Evolutionary conservation across 371 early-diverging fungal genomes (phyloP).

Genomic region (Lichtheimia ornata): DNA sequence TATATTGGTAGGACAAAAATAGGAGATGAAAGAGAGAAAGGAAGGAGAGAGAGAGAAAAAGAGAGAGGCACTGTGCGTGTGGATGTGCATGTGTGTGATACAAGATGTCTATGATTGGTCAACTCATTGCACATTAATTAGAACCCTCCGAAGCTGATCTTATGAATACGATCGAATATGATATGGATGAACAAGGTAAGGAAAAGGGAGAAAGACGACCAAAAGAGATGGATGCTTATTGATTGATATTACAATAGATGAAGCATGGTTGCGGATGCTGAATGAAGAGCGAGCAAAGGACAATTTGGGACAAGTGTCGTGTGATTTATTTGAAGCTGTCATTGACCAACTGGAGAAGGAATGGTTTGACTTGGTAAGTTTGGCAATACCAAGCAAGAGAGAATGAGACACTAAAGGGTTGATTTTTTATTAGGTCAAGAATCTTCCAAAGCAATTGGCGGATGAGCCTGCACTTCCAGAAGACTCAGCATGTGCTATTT

Average conservation of each 20-base stretch:
- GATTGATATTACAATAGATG: conserved; percentile 38
- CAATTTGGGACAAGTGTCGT: conserved; percentile 52
- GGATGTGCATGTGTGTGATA: not conserved
- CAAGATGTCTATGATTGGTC: conserved; percentile 4
- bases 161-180: conserved; percentile 86
- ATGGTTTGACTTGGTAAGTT: conserved; percentile 88
- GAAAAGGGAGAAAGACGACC: not conserved
- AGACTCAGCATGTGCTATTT: conserved; percentile 91
- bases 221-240: not conserved
- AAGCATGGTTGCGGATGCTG: conserved; percentile 72
- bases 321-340: conserved; percentile 81
- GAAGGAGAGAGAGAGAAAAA: no score
- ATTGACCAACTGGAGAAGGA: conserved; percentile 95
- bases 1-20: conserved; percentile 40
- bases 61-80: not conserved
- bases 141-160: conserved; percentile 88
- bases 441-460: conserved; percentile 34
- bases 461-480: conserved; percentile 57
- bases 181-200: conserved; percentile 95
- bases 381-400: conserved; percentile 8
- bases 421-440: conserved; percentile 31
- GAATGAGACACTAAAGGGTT: not conserved
- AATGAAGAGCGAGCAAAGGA: conserved; percentile 68
- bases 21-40: no score
- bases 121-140: conserved; percentile 8